Base-by-base conservation (phyloP, 176 grass and related monocot species). In the Triticum timopheevii region DNA sequence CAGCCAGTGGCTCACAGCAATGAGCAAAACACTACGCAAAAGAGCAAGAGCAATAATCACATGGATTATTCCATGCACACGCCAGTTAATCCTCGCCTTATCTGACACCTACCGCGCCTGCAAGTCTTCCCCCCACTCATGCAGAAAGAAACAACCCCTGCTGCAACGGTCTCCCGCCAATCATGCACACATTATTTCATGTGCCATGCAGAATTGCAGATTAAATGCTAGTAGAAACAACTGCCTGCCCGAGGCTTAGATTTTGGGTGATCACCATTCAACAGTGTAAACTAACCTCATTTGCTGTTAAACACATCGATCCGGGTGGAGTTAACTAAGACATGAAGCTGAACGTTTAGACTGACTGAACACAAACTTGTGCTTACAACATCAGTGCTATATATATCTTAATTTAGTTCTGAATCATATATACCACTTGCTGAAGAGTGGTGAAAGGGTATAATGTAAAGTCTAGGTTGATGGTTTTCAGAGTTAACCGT, bases 101-200 rank as follows among this genome's bases (percentile, higher is more conserved):
- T 81, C 77, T 84, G 77, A 80, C 50, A 31, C 79, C 78, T 31
- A 86, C 87, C 28, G 90, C 92, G 47, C 72, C 72, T 96, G 94
- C 90, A 99, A 87, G 97, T 99, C 97, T 88, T 88, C 82, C 17
- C 69, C 49, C 82, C 86, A 64, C 87, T 88, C 82, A 91, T 88
- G 82, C 70, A 78, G 85, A 88, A 85, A 82, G 62, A 88, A 88
- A 88, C 90, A 91, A 91, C 23, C 77, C 49, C 86, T 91, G 77
- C 86, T 88, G 86, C 82, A 82, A 73, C 47, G 81, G 77, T 82
- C 86, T 77, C 82, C 63, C 63, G 69, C 80, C 62, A 86, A 96
- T 91, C 88, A 90, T 90, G 65, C 20, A 74, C 7, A 78, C 90
- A 92, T 98, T 87, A 93, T 90, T 92, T 92, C 82, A 94, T 90